Evolutionary conservation across 495 filamentous ascomycete species (phyloP).

Genomic region (Aspergillus egyptiacus): DNA sequence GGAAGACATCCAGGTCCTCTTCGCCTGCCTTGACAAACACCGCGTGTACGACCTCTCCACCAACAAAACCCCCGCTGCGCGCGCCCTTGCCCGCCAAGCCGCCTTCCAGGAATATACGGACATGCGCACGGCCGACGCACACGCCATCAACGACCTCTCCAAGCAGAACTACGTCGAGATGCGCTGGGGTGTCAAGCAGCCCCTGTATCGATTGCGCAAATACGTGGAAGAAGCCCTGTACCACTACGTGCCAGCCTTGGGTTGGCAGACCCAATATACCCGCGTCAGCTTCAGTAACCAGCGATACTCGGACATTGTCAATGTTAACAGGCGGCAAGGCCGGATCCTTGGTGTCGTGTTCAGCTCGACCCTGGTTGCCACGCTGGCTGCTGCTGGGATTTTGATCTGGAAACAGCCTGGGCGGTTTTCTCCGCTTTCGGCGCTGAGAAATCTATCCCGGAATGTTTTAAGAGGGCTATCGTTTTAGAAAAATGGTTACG

Average conservation of each 20-base stretch:
- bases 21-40: conserved; percentile 65
- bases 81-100: conserved; percentile 35
- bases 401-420: conserved; percentile 30
- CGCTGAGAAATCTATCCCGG: conserved; percentile 5
- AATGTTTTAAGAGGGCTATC: not conserved
- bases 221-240: conserved; percentile 77
- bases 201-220: conserved; percentile 72
- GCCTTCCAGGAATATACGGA: conserved; percentile 71
- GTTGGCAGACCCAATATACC: conserved; percentile 90
- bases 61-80: conserved; percentile 29
- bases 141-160: conserved; percentile 89
- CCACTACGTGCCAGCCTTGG: conserved; percentile 65
- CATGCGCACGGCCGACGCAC: conserved; percentile 67
- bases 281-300: conserved; percentile 89
- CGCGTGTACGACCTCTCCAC: conserved; percentile 40
- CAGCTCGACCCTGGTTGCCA: conserved; percentile 23
- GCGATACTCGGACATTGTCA: conserved; percentile 77
- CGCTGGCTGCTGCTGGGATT: conserved; percentile 24
- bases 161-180: conserved; percentile 91
- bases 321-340: conserved; percentile 62
- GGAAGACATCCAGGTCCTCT: conserved; percentile 76
- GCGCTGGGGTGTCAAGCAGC: conserved; percentile 71
- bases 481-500: too few species aligned
- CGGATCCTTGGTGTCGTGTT: conserved; percentile 43
- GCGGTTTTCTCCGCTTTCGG: conserved; percentile 4